Conservation (phyloP, 805 yeast genomes). For the Wickerhamiella vanderwaltii region DNA sequence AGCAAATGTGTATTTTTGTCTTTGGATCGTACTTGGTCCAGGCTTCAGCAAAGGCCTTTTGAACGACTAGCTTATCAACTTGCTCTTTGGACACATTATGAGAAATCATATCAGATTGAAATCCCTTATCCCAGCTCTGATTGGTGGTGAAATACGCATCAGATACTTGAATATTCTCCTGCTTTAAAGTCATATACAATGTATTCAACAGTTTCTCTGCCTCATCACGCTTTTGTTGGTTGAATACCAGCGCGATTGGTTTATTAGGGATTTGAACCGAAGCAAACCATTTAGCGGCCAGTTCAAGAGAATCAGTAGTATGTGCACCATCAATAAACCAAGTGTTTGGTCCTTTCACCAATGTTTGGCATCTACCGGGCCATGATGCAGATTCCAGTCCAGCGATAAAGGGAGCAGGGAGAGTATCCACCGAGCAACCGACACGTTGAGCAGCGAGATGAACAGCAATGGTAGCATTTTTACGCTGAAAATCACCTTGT, state of each 20-base stretch:
- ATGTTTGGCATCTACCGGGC: constrained; percentile 93
- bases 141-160: constrained; percentile 69
- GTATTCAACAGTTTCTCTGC: constrained; percentile 44
- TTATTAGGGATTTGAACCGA: constrained; percentile 6
- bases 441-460: constrained; percentile 48
- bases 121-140: constrained; percentile 82
- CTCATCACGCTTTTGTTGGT: constrained; percentile 85
- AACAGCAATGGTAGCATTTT: constrained; percentile 81
- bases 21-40: constrained; percentile 46
- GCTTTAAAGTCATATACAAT: constrained; percentile 26
- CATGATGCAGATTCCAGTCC: constrained; percentile 35
- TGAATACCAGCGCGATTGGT: constrained; percentile 53
- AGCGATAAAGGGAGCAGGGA: constrained; percentile 17
- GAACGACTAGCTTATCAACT: constrained; percentile 72
- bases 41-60: constrained; percentile 53
- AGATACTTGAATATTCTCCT: constrained; percentile 23
- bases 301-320: constrained; percentile 73
- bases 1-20: constrained; percentile 39
- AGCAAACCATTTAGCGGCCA: constrained; percentile 72
- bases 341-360: constrained; percentile 37
- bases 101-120: constrained; percentile 65
- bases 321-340: constrained; percentile 97
- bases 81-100: constrained; percentile 68
- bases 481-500: constrained; percentile 66
- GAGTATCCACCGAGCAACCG: constrained; percentile 12